phyloP scores from a whole-genome alignment of 2,329 filamentous ascomycete genomes.

The Leptodontidium sp. region DNA sequence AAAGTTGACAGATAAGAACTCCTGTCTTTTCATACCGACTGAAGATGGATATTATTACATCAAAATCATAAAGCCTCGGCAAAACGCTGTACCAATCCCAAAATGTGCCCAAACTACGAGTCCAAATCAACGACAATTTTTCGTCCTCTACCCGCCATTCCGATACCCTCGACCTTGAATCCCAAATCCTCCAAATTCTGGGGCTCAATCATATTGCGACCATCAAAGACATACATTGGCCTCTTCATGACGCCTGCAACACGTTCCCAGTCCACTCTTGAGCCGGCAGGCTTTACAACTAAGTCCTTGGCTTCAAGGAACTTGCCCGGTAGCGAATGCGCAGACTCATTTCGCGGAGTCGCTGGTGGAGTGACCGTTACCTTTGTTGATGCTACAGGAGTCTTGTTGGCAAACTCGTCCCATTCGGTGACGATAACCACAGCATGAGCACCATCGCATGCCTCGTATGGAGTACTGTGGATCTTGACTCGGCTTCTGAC shows the following conservation, averaged over 20 bases:
- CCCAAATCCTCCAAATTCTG: constrained; percentile 44
- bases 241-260: constrained; percentile 54
- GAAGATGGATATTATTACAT: not conserved
- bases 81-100: constrained; percentile 1
- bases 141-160: constrained; percentile 29
- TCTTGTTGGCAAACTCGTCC: constrained; percentile 21
- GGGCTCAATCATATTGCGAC: constrained; percentile 47
- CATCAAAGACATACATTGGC: constrained; percentile 60
- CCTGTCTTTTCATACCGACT: not conserved
- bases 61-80: not conserved
- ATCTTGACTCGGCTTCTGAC: constrained; percentile 17
- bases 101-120: not conserved
- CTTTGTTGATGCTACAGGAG: not conserved
- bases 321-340: constrained; percentile 34
- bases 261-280: constrained; percentile 49
- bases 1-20: not conserved
- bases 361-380: constrained; percentile 21
- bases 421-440: constrained; percentile 21
- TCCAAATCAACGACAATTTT: constrained; percentile 16
- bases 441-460: constrained; percentile 10
- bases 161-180: constrained; percentile 39
- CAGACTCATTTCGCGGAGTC: constrained; percentile 35
- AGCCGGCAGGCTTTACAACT: not conserved
- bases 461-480: constrained; percentile 8
- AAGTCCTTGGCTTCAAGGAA: constrained; percentile 23